A percentile compares a stretch with the other conserved stretches of the same genome.
Evolutionary conservation across 2,329 filamentous ascomycete genomes (phyloP).

Genomic region (Colletotrichum sp.): DNA sequence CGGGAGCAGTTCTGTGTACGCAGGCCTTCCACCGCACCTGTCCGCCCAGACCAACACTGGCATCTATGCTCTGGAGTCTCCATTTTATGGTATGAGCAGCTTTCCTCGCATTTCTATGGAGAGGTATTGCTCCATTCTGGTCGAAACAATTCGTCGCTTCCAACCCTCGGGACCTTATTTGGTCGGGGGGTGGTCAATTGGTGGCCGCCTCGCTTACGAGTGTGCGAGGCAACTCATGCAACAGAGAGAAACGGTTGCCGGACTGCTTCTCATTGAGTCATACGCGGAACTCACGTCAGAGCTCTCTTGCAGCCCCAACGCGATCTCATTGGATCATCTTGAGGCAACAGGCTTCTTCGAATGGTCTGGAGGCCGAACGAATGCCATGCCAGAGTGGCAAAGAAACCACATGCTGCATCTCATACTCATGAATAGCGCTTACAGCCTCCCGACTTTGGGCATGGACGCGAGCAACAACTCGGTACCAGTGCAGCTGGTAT

Average conservation of each 20-base stretch:
- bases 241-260: not conserved
- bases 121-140: not conserved
- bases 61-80: not conserved
- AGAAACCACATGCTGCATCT: not conserved
- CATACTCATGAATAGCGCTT: not conserved
- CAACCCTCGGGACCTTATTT: not conserved
- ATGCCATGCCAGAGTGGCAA: not conserved
- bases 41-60: not conserved
- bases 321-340: not conserved
- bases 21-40: not conserved
- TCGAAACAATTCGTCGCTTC: not conserved
- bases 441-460: not conserved
- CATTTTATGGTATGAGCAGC: not conserved
- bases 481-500: not conserved
- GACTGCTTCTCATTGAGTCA: not conserved
- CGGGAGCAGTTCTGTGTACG: not conserved
- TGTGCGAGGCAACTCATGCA: not conserved
- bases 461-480: not conserved
- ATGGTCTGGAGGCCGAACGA: not conserved
- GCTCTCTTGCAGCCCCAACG: not conserved
- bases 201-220: not conserved
- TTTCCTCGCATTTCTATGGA: not conserved
- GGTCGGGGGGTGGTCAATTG: not conserved
- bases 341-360: not conserved
- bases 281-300: not conserved